phyloP scores from a whole-genome alignment of 2,329 filamentous ascomycete species.

The Allantophomopsis lycopodina region DNA sequence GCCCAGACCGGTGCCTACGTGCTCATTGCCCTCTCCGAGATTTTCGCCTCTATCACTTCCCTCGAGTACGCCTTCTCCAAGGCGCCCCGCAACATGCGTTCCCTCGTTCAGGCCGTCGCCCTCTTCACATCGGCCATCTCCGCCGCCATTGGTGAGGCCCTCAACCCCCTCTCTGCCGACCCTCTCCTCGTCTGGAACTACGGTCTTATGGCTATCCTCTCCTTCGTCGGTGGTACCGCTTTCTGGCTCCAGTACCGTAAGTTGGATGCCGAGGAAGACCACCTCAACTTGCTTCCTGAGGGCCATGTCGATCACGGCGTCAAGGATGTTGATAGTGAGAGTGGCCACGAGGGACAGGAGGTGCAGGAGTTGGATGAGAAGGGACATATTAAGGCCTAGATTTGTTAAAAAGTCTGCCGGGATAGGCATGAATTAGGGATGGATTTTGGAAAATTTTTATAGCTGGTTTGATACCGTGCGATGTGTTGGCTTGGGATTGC shows the following conservation, averaged over 20 bases:
- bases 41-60: constrained; percentile 43
- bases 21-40: constrained; percentile 40
- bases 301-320: too few species aligned
- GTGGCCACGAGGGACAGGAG: too few species aligned
- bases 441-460: too few species aligned
- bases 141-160: constrained; percentile 56
- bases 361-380: too few species aligned
- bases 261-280: constrained; percentile 56
- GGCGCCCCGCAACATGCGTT: constrained; percentile 69
- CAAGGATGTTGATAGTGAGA: too few species aligned
- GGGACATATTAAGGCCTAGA: too few species aligned
- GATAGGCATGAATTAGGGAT: too few species aligned
- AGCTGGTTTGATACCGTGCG: too few species aligned
- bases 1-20: constrained; percentile 31
- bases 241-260: constrained; percentile 58
- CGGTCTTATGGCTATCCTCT: constrained; percentile 43
- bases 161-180: constrained; percentile 46
- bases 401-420: too few species aligned
- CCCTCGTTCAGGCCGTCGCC: constrained; percentile 56
- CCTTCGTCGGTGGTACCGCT: constrained; percentile 43
- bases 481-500: too few species aligned
- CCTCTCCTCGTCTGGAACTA: constrained; percentile 65
- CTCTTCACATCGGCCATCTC: constrained; percentile 60
- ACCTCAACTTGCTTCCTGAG: constrained; percentile 42
- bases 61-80: constrained; percentile 70